A percentile compares a stretch with the other conserved stretches of the same genome.
Conservation (phyloP, 2,329 filamentous ascomycete genomes). For the Pseudogymnoascus sp. region DNA sequence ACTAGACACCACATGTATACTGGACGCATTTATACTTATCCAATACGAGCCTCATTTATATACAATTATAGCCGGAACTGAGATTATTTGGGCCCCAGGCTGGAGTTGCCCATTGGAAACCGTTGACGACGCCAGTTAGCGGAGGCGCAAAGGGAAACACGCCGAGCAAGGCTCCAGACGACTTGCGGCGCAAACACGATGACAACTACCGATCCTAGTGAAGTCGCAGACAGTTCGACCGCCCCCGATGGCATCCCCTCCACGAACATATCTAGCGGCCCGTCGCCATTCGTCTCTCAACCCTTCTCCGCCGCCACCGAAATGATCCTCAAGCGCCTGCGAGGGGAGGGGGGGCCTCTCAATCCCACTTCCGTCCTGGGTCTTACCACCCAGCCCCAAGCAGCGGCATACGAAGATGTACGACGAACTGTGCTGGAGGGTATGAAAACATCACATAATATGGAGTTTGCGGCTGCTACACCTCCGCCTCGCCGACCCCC, state of each 20-base stretch:
- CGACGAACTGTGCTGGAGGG: conserved; percentile 27
- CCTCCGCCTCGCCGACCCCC: conserved; percentile 13
- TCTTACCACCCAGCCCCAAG: conserved; percentile 14
- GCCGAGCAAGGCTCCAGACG: not conserved
- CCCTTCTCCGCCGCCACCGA: conserved; percentile 29
- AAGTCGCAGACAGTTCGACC: not conserved
- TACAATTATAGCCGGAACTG: not conserved
- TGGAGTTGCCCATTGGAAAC: not conserved
- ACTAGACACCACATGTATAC: not conserved
- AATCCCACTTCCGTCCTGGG: conserved; percentile 11
- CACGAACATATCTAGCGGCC: not conserved
- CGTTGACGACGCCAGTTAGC: not conserved
- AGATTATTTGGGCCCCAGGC: not conserved
- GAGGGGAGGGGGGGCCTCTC: conserved; percentile 19
- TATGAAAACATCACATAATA: conserved; percentile 30
- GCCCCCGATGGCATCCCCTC: not conserved
- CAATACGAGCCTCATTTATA: not conserved
- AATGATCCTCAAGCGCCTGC: conserved; percentile 31
- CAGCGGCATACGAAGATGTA: conserved; percentile 29
- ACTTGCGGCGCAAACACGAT: conserved; percentile 1
- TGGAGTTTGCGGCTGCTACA: conserved; percentile 24
- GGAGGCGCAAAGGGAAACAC: conserved; percentile 1
- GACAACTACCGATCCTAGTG: not conserved
- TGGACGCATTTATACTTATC: not conserved
- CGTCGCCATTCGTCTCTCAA: not conserved